These are phyloP conservation scores for Anthoceros angustus DNA, from an alignment of 225 moss, liverwort and hornwort genomes.

Conservation along the genomic window DNA sequence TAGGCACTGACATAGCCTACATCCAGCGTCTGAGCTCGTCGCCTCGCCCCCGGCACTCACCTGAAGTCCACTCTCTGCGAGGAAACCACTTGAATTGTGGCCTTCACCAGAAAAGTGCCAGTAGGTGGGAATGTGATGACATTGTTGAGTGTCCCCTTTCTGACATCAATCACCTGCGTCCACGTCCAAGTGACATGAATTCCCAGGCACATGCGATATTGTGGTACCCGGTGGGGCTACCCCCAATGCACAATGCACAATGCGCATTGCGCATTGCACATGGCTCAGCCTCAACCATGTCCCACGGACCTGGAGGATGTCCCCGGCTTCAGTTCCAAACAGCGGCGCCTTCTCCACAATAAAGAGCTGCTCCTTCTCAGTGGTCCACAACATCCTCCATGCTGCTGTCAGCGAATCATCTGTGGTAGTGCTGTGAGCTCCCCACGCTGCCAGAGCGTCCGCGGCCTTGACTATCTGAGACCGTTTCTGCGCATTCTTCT, in stretches of 20 bases:
- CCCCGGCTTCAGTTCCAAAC: constrained; percentile 72
- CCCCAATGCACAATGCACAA: no score
- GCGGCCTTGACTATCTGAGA: constrained; percentile 40
- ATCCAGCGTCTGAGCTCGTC: background rate
- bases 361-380: constrained; percentile 84
- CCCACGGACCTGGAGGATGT: constrained; percentile 55
- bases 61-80: constrained; percentile 69
- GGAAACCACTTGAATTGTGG: constrained; percentile 53
- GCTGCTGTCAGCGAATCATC: constrained; percentile 45
- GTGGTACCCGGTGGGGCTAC: no score
- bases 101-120: constrained; percentile 60
- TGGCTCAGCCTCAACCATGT: background rate
- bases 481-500: constrained; percentile 25
- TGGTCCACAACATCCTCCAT: constrained; percentile 94
- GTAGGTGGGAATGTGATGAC: constrained; percentile 77
- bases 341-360: constrained; percentile 60
- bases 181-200: background rate
- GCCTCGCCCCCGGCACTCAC: constrained; percentile 7
- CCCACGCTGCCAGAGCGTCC: constrained; percentile 33
- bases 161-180: constrained; percentile 64
- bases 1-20: background rate
- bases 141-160: constrained; percentile 44
- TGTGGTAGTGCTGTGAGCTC: constrained; percentile 40
- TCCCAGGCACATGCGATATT: no score
- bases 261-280: no score